phyloP scores from a whole-genome alignment of 495 filamentous ascomycete species.

The Aspergillus bertholletiae region DNA sequence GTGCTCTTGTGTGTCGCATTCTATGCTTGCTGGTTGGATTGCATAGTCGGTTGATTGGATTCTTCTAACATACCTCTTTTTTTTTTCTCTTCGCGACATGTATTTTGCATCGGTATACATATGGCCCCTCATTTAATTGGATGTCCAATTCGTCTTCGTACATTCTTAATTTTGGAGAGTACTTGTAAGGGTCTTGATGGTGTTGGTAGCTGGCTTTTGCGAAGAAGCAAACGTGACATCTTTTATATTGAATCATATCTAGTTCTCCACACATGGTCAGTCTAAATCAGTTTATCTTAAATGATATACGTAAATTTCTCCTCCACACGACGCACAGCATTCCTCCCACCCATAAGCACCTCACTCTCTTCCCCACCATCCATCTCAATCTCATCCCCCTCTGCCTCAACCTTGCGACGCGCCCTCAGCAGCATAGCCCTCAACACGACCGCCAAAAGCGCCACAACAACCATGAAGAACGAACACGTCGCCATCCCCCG shows the following conservation, averaged over 20 bases:
- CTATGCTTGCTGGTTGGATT: not conserved
- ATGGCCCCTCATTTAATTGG: not conserved
- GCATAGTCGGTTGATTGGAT: not conserved
- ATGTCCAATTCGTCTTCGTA: not conserved
- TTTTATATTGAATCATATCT: not conserved
- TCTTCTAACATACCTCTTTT: not conserved
- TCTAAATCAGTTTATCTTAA: not conserved
- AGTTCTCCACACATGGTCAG: not conserved
- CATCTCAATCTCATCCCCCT: constrained; percentile 25
- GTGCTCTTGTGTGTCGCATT: not conserved
- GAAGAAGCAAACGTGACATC: not conserved
- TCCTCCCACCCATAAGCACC: constrained; percentile 33
- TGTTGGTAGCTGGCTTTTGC: too few relatives aligned
- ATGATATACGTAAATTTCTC: constrained; percentile 33
- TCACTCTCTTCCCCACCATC: constrained; percentile 30
- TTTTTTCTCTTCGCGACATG: too few relatives aligned
- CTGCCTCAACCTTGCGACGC: constrained; percentile 28
- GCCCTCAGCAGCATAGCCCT: constrained; percentile 41
- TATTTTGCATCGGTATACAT: not conserved
- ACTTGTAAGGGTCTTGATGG: not conserved
- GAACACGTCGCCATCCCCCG: constrained; percentile 57
- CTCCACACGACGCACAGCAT: constrained; percentile 18
- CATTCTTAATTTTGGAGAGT: not conserved
- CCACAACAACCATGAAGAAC: constrained; percentile 52
- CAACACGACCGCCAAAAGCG: constrained; percentile 42